Evolutionary conservation across 2,329 filamentous ascomycete species (phyloP).

Genomic region (Hansfordia pulvinata): DNA sequence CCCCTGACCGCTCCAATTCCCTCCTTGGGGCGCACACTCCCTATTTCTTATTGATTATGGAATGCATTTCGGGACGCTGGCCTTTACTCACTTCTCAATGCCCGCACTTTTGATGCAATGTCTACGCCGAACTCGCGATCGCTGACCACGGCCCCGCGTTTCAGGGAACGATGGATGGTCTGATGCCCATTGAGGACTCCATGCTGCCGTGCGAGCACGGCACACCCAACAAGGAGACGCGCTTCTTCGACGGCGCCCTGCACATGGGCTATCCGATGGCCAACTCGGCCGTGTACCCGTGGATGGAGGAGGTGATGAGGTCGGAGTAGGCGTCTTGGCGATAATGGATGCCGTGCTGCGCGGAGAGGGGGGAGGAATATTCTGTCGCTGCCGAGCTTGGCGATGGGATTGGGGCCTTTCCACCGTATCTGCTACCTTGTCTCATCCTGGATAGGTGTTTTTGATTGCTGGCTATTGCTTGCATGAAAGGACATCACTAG

Average conservation of each 20-base stretch:
- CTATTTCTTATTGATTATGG: neutral
- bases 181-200: slow-evolving; percentile 57
- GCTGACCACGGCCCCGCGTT: too few species aligned
- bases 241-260: slow-evolving; percentile 45
- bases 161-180: slow-evolving; percentile 46
- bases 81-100: too few species aligned
- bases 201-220: slow-evolving; percentile 52
- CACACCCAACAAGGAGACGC: slow-evolving; percentile 49
- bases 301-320: slow-evolving; percentile 43
- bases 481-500: too few species aligned
- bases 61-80: neutral
- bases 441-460: neutral
- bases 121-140: too few species aligned
- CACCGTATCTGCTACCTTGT: too few species aligned
- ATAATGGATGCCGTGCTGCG: too few species aligned
- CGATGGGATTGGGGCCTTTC: too few species aligned
- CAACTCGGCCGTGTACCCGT: slow-evolving; percentile 42
- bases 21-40: neutral
- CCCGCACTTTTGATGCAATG: too few species aligned
- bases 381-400: too few species aligned
- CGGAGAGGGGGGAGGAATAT: too few species aligned
- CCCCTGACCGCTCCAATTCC: neutral
- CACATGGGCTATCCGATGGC: slow-evolving; percentile 58
- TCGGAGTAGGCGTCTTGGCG: slow-evolving; percentile 7
- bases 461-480: slow-evolving; percentile 5